Conservation (phyloP, 345 rosid genomes). For the Theobroma cacao region DNA sequence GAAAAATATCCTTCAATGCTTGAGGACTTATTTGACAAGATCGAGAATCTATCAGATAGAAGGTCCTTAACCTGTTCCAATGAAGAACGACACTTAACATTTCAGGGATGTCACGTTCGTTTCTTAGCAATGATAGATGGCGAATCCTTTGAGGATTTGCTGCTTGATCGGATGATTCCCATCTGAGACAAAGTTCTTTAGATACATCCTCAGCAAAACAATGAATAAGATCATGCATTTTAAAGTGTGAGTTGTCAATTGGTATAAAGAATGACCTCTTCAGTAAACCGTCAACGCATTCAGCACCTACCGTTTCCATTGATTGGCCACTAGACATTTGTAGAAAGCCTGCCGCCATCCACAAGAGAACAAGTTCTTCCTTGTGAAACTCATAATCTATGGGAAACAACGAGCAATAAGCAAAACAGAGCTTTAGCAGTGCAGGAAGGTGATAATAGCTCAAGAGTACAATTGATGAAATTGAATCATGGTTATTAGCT, state of each 20-base stretch:
- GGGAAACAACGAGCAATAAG: slow-evolving; percentile 29
- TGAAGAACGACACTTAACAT: not conserved
- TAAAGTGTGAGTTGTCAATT: not conserved
- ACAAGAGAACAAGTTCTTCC: slow-evolving; percentile 4
- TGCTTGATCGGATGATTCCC: not conserved
- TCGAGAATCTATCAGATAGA: not conserved
- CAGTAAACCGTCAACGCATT: not conserved
- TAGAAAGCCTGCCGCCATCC: slow-evolving; percentile 29
- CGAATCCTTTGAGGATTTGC: not conserved
- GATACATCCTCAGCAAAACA: not conserved
- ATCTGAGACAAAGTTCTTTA: not conserved
- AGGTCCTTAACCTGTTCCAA: not conserved
- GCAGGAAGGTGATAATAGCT: slow-evolving; percentile 27
- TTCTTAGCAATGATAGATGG: not conserved
- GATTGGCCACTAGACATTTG: not conserved
- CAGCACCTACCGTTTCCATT: not conserved
- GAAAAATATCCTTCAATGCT: not conserved
- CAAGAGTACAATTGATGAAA: slow-evolving; percentile 9
- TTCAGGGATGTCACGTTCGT: not conserved
- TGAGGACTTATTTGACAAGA: not conserved
- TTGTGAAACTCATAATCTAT: slow-evolving; percentile 3
- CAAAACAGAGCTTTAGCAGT: slow-evolving; percentile 30
- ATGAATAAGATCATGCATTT: slow-evolving; percentile 24
- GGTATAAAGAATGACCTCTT: slow-evolving; percentile 16
- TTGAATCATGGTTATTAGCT: too few species aligned